A percentile compares a stretch with the other conserved stretches of the same genome.
Conservation (phyloP, 2,329 filamentous ascomycete genomes). For the Colletotrichum sp. region DNA sequence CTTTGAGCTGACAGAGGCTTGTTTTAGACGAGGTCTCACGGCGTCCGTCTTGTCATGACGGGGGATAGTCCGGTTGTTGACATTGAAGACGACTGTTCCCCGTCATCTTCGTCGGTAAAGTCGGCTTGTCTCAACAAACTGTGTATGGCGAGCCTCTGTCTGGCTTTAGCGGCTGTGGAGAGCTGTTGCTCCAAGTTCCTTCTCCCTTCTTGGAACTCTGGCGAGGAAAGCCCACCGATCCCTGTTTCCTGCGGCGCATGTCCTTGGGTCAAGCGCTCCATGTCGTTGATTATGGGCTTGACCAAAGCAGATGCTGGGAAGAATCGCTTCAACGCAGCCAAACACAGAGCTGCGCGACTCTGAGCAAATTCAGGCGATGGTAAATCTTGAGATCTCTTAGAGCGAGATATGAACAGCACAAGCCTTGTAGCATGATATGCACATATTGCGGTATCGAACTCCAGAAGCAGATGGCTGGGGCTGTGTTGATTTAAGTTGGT, state of each 20-base stretch:
- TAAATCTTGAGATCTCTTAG: slow-evolving; percentile 4
- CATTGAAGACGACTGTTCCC: slow-evolving; percentile 5
- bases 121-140: slow-evolving; percentile 30
- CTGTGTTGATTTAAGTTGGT: slow-evolving; percentile 31
- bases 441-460: slow-evolving; percentile 47
- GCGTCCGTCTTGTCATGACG: neutral
- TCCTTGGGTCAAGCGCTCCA: slow-evolving; percentile 15
- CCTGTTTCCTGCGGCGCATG: neutral
- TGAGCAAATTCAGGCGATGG: slow-evolving; percentile 28
- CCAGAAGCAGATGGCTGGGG: slow-evolving; percentile 32
- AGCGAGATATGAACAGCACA: slow-evolving; percentile 31
- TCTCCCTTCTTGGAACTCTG: neutral
- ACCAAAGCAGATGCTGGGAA: slow-evolving; percentile 28
- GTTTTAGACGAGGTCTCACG: neutral
- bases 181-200: slow-evolving; percentile 13
- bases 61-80: neutral
- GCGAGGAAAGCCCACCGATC: slow-evolving; percentile 22
- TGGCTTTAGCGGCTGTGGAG: slow-evolving; percentile 24
- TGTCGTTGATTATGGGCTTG: slow-evolving; percentile 30
- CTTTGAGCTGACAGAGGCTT: neutral
- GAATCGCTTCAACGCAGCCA: slow-evolving; percentile 29
- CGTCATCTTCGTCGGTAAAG: slow-evolving; percentile 29
- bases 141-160: slow-evolving; percentile 31
- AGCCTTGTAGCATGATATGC: slow-evolving; percentile 46
- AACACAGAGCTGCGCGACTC: slow-evolving; percentile 30